These are phyloP conservation scores for Carex myosuroides DNA, from an alignment of 176 grass and related monocot species.

Conservation along the genomic window DNA sequence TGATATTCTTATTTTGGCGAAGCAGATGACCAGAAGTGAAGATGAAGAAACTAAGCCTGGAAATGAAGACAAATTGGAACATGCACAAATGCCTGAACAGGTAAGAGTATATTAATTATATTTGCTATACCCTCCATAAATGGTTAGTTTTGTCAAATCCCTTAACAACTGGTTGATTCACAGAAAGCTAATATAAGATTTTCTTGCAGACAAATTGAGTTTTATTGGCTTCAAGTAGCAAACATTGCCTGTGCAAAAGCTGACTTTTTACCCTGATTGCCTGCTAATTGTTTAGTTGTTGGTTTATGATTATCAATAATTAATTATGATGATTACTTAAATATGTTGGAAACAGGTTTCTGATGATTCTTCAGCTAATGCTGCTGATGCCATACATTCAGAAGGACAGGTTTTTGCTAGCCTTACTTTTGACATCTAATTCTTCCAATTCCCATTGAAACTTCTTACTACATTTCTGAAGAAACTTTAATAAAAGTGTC, in stretches of 20 bases:
- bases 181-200: not conserved
- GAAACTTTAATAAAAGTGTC: not conserved
- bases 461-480: not conserved
- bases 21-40: slow-evolving; percentile 39
- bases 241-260: not conserved
- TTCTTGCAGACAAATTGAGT: not conserved
- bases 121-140: not conserved
- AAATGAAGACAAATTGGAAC: slow-evolving; percentile 30
- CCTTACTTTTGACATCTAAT: not conserved
- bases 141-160: not conserved
- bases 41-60: slow-evolving; percentile 23
- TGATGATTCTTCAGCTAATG: slow-evolving; percentile 9
- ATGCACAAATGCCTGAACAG: slow-evolving; percentile 23
- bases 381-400: not conserved
- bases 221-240: not conserved
- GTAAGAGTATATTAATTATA: slow-evolving; percentile 20
- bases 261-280: not conserved
- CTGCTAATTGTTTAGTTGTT: not conserved
- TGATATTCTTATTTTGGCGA: not conserved
- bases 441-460: not conserved
- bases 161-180: not conserved
- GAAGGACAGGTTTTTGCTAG: not conserved
- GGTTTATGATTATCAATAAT: not conserved
- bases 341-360: slow-evolving; percentile 6
- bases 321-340: not conserved